Percentiles rank a stretch among this genome's conserved stretches.
phyloP scores from a whole-genome alignment of 1,139 yeast species.

The Suhomyces bokatorum region DNA sequence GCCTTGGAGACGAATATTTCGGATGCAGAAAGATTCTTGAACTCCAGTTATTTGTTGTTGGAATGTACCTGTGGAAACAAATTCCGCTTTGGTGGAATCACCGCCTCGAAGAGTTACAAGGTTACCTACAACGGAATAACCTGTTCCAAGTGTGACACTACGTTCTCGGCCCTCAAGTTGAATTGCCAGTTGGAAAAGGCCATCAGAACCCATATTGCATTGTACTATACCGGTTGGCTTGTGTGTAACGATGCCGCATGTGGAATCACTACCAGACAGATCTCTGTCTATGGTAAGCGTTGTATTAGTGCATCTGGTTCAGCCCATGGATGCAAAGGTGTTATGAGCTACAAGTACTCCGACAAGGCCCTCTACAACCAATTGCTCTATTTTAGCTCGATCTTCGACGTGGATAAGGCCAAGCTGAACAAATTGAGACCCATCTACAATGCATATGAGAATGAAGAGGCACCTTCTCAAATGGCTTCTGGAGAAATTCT shows the following conservation, averaged over 20 bases:
- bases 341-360: conserved; percentile 73
- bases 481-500: conserved; percentile 60
- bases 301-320: conserved; percentile 70
- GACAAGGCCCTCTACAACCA: conserved; percentile 88
- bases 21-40: conserved; percentile 80
- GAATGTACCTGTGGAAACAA: conserved; percentile 62
- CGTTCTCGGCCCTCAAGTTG: conserved; percentile 54
- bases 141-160: conserved; percentile 60
- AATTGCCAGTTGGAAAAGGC: conserved; percentile 73
- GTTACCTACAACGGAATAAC: conserved; percentile 68
- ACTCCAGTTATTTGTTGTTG: conserved; percentile 55
- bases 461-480: conserved; percentile 30
- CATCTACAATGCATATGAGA: conserved; percentile 29
- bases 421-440: conserved; percentile 58
- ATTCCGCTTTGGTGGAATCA: conserved; percentile 75
- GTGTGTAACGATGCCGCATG: conserved; percentile 85
- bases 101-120: conserved; percentile 57
- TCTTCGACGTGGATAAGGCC: conserved; percentile 84
- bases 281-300: conserved; percentile 85
- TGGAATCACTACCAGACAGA: conserved; percentile 76
- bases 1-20: conserved; percentile 82
- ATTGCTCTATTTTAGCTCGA: conserved; percentile 69
- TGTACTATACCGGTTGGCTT: conserved; percentile 85
- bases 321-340: conserved; percentile 76
- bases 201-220: conserved; percentile 67